Evolutionary conservation across 2,329 filamentous ascomycete genomes (phyloP).

Genomic region (Madurella mycetomatis): DNA sequence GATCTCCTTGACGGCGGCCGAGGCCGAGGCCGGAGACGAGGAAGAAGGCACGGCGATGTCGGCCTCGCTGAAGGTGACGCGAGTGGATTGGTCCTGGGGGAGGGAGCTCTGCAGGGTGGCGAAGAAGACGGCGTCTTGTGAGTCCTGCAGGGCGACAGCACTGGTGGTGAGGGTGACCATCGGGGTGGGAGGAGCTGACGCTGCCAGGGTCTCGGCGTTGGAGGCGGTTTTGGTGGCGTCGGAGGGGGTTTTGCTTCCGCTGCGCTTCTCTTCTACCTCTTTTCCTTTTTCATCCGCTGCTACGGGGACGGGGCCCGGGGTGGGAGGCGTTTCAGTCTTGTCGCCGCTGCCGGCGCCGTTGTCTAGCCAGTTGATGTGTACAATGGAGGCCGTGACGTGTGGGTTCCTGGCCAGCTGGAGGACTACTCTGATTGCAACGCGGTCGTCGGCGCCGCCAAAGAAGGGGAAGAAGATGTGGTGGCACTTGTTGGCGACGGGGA

Average conservation of each 20-base stretch:
- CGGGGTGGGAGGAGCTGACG: slow-evolving; percentile 25
- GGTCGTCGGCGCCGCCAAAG: slow-evolving; percentile 79
- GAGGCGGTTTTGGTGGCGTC: not conserved
- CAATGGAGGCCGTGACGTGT: slow-evolving; percentile 72
- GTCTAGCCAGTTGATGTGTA: slow-evolving; percentile 47
- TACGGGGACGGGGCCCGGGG: slow-evolving; percentile 1
- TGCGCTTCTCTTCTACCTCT: not conserved
- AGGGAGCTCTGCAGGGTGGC: slow-evolving; percentile 33
- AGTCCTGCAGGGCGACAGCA: slow-evolving; percentile 35
- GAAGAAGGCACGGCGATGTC: slow-evolving; percentile 33
- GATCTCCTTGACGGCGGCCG: slow-evolving; percentile 38
- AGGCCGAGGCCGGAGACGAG: slow-evolving; percentile 21
- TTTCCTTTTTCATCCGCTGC: not conserved
- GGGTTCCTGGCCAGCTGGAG: slow-evolving; percentile 78
- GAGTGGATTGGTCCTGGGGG: slow-evolving; percentile 30
- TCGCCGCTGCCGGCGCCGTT: slow-evolving; percentile 7
- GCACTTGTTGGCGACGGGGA: slow-evolving; percentile 60
- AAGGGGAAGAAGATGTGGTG: slow-evolving; percentile 87
- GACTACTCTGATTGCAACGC: slow-evolving; percentile 71
- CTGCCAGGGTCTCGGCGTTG: not conserved
- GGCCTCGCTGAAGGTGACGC: slow-evolving; percentile 47
- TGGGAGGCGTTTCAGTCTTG: no score
- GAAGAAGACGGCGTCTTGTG: slow-evolving; percentile 28
- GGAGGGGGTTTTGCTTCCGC: not conserved
- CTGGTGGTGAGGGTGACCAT: no score